Evolutionary conservation across 768 basidiomycete genomes (phyloP), one percentile per base, ranked within the genome.

Genomic region (Trametes coccinea): DNA sequence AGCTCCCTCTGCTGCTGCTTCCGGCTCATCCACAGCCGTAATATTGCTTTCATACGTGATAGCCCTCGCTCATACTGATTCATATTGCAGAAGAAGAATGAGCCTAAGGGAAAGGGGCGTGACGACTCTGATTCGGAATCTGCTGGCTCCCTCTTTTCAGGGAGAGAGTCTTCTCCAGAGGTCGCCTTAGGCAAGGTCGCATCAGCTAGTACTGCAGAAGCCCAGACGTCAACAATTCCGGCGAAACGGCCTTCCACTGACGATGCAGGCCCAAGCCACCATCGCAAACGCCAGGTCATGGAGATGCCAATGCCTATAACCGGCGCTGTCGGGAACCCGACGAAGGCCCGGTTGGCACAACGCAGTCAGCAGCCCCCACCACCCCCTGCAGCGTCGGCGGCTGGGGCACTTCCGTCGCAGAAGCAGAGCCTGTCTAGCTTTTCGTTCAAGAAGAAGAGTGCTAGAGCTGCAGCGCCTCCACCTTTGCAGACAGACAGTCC

Each of bases 311-410:
- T 62, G 60, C n/a, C 9, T 1, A 56, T 60, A 53, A 57, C 58
- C 4, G 56, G 37, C 1, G 56, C 52, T 5, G 50, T 51, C 16
- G 67, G 64, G 7, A 66, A 66, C 14, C 27, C 64, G 6, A 66
- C 64, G 11, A 68, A 68, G 50, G 58, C 60, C 4, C 64, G 64
- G 5, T 34, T 68, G 9, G 67, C 67, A 5, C 62, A 68, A 31
- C 51, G 56, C 13, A 51, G 47, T 0, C 50, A 53, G 4, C 53
- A 51, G 43, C 49, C 40, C 8, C 30, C 52, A 2, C 11, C 50
- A 1, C 47, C 60, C n/a, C 3, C 52, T 2, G 2, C 60, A 7
- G 8, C 16, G 13, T 30, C 11, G 8, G 30, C 27, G 30, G 29
- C 3, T 16, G 16, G 10, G 31, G 10, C 10, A 1, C 8, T n/a